Conservation (phyloP, 164 flowering plant genomes). For the Nelumbo lutea region DNA sequence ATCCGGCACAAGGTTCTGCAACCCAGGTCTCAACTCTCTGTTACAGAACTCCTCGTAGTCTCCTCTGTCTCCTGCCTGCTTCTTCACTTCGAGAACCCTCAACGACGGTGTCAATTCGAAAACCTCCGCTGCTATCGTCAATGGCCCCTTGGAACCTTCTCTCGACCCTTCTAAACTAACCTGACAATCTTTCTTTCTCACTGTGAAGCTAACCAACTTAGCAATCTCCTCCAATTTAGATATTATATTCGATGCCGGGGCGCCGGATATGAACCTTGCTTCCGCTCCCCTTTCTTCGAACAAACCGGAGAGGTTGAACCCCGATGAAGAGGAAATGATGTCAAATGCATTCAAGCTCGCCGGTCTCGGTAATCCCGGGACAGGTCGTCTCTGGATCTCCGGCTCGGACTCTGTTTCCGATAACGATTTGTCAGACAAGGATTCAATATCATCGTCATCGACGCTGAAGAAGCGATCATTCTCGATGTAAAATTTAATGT, state of each 20-base stretch:
- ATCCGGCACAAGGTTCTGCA: constrained; percentile 40
- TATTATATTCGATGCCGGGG: constrained; percentile 60
- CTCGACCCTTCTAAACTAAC: constrained; percentile 72
- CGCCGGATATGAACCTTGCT: constrained; percentile 62
- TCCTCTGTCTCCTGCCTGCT: constrained; percentile 68
- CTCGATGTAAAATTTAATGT: constrained; percentile 61
- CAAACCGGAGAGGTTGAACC: constrained; percentile 59
- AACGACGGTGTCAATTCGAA: constrained; percentile 76
- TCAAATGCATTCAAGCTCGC: constrained; percentile 82
- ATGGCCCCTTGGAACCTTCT: constrained; percentile 72
- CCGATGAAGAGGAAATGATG: constrained; percentile 57
- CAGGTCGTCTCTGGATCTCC: constrained; percentile 25
- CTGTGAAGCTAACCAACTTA: constrained; percentile 65
- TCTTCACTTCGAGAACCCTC: constrained; percentile 86
- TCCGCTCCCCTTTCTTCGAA: constrained; percentile 67
- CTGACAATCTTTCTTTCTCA: constrained; percentile 76
- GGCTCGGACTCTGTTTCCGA: constrained; percentile 49
- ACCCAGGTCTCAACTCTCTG: constrained; percentile 63
- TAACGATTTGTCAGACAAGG: constrained; percentile 37
- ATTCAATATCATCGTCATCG: constrained; percentile 28
- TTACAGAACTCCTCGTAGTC: constrained; percentile 75
- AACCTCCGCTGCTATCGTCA: constrained; percentile 79
- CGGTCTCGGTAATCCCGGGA: constrained; percentile 45
- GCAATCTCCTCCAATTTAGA: constrained; percentile 89
- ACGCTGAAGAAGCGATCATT: constrained; percentile 49